These are phyloP conservation scores for Trichoderma simmonsii DNA, from an alignment of 2,329 filamentous ascomycete genomes.

Conservation along the genomic window DNA sequence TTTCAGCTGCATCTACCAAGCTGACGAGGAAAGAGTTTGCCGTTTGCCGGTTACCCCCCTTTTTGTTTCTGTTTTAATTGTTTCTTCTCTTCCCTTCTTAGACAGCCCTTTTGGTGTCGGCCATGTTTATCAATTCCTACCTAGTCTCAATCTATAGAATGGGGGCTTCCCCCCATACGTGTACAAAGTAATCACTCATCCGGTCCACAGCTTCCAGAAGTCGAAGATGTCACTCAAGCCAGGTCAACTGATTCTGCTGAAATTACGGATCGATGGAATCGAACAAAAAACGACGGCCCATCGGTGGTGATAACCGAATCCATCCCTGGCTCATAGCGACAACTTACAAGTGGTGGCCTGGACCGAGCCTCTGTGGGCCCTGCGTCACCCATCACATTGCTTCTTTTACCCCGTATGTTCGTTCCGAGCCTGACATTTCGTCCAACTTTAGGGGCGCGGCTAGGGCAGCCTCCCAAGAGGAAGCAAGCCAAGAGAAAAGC, in stretches of 20 bases:
- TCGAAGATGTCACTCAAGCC: not conserved
- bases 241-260: slow-evolving; percentile 15
- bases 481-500: not conserved
- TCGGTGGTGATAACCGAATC: slow-evolving; percentile 18
- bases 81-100: not conserved
- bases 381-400: not conserved
- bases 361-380: not conserved
- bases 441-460: slow-evolving; percentile 3
- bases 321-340: not conserved
- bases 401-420: slow-evolving; percentile 4
- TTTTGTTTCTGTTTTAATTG: not conserved
- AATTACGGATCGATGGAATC: slow-evolving; percentile 18
- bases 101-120: not conserved
- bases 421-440: not conserved
- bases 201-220: slow-evolving; percentile 14
- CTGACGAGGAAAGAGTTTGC: not conserved
- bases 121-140: not conserved
- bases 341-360: not conserved
- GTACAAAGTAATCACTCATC: not conserved
- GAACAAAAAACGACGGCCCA: not conserved
- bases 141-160: not conserved
- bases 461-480: not conserved
- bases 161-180: not conserved
- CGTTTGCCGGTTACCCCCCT: not conserved
- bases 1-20: not conserved